Evolutionary conservation across 164 flowering plant genomes (phyloP).

Genomic region (Chimonanthus salicifolius): DNA sequence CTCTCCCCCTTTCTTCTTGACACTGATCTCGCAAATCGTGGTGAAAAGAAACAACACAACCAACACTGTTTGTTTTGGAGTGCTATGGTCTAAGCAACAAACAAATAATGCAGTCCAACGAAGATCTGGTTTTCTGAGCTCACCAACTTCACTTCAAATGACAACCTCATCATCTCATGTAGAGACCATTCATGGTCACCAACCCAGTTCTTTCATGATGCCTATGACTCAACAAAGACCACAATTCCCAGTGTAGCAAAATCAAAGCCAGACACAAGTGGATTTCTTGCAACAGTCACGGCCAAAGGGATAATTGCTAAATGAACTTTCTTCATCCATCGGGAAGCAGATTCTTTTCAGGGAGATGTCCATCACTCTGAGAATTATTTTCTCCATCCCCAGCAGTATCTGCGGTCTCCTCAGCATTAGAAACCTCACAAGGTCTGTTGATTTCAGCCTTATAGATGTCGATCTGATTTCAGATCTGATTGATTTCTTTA

Average conservation of each 20-base stretch:
- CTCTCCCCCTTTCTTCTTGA: no score
- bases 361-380: conserved; percentile 9
- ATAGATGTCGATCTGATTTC: no score
- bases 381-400: no score
- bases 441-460: no score
- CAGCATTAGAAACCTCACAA: no score
- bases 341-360: conserved; percentile 37
- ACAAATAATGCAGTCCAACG: no score
- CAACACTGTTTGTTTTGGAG: no score
- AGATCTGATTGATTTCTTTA: no score
- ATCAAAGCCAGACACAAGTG: conserved; percentile 1
- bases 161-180: conserved; percentile 5
- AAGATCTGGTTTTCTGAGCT: conserved; percentile 2
- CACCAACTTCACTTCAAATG: conserved; percentile 7
- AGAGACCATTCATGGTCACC: conserved; percentile 26
- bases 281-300: conserved; percentile 21
- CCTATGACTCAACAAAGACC: conserved; percentile 36
- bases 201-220: conserved; percentile 35
- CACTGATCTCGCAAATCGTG: no score
- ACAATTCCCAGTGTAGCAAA: conserved; percentile 1
- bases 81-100: no score
- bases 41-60: no score
- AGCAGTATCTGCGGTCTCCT: no score
- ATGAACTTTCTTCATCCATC: conserved; percentile 35
- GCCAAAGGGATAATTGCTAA: conserved; percentile 38